phyloP scores from a whole-genome alignment of 2,329 filamentous ascomycete genomes.

The Fusarium sp. region DNA sequence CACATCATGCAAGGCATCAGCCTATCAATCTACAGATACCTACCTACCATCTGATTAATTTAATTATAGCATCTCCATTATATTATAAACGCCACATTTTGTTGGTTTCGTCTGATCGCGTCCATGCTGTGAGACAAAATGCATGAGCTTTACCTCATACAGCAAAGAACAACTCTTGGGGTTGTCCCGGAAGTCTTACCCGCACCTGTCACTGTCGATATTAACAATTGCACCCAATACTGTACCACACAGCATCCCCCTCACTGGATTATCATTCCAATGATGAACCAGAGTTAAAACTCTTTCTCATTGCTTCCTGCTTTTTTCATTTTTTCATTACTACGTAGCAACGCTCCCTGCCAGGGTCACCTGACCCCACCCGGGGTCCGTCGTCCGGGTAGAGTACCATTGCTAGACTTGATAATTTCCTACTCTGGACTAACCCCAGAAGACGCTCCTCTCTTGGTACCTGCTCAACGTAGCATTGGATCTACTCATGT shows the following conservation, averaged over 20 bases:
- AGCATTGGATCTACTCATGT: neutral
- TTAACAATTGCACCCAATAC: neutral
- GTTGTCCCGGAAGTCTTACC: constrained; percentile 7
- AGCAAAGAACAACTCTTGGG: neutral
- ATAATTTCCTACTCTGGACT: neutral
- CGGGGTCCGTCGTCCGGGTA: neutral
- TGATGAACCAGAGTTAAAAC: neutral
- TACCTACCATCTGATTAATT: neutral
- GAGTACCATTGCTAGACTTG: neutral
- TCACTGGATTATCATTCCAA: neutral
- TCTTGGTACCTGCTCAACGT: neutral
- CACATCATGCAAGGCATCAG: neutral
- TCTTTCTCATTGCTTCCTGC: neutral
- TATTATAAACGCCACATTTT: neutral
- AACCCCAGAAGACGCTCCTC: neutral
- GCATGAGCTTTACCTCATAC: constrained; percentile 3
- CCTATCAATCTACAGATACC: neutral
- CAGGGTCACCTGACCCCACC: constrained; percentile 1
- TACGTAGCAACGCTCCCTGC: neutral
- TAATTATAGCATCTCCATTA: neutral
- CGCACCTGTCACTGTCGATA: neutral
- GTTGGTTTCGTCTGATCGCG: neutral
- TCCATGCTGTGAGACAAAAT: neutral
- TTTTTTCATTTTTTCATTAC: neutral
- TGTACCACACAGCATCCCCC: too few relatives aligned